Percentiles rank a stretch among this genome's conserved stretches.
Evolutionary conservation across 345 rosid genomes (phyloP).

Genomic region (Rhizophora mangle): DNA sequence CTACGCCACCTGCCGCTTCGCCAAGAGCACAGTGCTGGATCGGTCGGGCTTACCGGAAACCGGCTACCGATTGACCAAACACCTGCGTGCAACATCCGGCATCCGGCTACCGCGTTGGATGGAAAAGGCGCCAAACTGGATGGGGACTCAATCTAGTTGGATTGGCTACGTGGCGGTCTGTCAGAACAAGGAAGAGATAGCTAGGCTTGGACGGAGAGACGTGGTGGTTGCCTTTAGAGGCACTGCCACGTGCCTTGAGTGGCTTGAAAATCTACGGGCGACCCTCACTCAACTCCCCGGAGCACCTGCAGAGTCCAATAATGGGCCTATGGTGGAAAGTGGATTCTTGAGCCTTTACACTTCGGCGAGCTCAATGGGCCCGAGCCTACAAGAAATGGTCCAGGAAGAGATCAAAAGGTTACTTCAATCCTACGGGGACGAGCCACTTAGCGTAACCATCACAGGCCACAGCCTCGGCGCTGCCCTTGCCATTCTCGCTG

Average conservation of each 20-base stretch:
- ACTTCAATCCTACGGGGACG: slow-evolving; percentile 17
- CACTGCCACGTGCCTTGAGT: slow-evolving; percentile 86
- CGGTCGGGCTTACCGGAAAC: slow-evolving; percentile 55
- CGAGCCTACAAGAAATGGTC: slow-evolving; percentile 24
- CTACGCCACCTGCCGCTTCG: slow-evolving; percentile 54
- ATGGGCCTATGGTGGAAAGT: slow-evolving; percentile 25
- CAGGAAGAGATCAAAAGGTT: slow-evolving; percentile 17
- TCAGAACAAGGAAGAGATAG: slow-evolving; percentile 65
- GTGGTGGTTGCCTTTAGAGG: slow-evolving; percentile 76
- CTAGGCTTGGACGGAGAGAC: slow-evolving; percentile 82
- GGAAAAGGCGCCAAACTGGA: slow-evolving; percentile 60
- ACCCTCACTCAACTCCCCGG: slow-evolving; percentile 51
- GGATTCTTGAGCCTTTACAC: slow-evolving; percentile 33
- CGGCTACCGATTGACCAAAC: slow-evolving; percentile 65
- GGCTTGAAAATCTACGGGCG: slow-evolving; percentile 90
- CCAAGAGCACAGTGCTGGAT: slow-evolving; percentile 49
- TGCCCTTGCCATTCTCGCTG: slow-evolving; percentile 23
- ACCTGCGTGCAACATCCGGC: slow-evolving; percentile 80
- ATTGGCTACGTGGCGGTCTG: slow-evolving; percentile 97
- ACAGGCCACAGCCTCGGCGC: slow-evolving; percentile 35
- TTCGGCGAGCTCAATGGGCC: slow-evolving; percentile 8
- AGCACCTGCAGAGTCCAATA: not conserved
- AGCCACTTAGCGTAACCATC: slow-evolving; percentile 29
- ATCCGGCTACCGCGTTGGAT: slow-evolving; percentile 74
- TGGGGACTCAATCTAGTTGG: slow-evolving; percentile 78